Base-by-base conservation (phyloP, 371 early-diverging fungal species). In the Ordospora colligata region DNA sequence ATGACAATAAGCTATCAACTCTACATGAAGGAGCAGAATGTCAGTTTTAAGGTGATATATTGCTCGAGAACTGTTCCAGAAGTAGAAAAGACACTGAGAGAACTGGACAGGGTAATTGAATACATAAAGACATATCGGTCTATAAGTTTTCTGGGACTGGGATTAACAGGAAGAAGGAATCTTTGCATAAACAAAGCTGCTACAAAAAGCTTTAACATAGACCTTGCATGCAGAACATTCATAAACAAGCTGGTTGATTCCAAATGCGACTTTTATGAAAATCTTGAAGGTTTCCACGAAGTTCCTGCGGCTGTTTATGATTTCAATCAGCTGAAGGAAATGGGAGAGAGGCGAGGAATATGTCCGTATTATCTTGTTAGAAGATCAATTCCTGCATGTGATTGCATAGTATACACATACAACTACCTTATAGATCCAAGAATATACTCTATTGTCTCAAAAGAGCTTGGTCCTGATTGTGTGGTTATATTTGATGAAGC, bases 401-500 rank as follows among this genome's bases (percentile, higher is more conserved):
- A 99, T 81, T 95, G 94, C n/a, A 87, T 97, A 74, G 93, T 99
- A 37, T 97, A 93, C 86, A 92, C 93, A 54, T 99, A 95, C 83
- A 96, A 97, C 83, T 97, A 97, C 83, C 88, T 99, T 86, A 86
- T 99, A 66, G 99, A 99, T 85, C 98, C 98, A 17, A 93, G 94
- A 85, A 94, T 97, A 6, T 95, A 94, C 11, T 93, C 95, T 42
- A 83, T 96, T 53, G 92, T 97, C 7, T 92, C 93, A 0, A 90
- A 89, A 83, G 93, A 94, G 73, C 74, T 99, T 27, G 90, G 89
- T 80, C 46, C 64, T 23, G 92, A 97, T 72, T 88, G 90, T 67
- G 93, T 97, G 67, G 92, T 99, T 5, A 92, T 99, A 2, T 97
- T 99, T 87, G 99, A 99, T 85, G 98, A 99, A 82, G 98, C 98